Evolutionary conservation across 352 stramenopile species (phyloP), one percentile per base, ranked within the genome.

Genomic region (Chrysophaeum taylorii): DNA sequence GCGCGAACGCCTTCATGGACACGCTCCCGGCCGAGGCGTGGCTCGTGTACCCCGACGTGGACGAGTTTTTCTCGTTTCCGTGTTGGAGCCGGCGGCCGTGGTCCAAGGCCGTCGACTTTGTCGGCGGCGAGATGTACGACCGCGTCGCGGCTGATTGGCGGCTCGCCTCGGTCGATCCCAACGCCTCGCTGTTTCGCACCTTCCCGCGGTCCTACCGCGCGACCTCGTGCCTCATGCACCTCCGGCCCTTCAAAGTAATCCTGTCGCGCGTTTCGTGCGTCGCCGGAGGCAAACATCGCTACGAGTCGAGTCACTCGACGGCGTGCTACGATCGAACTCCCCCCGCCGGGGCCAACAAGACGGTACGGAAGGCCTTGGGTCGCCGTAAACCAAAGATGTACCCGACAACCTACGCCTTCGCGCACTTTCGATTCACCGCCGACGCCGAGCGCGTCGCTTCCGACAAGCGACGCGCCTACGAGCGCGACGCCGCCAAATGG

Each of bases 91-190:
- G 48, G 9, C 18, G 48, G 5, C 18, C 25, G 9, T 33, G 18
- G 18, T 60, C 48, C 9, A 9, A 9, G 5, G 25, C 18, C 5
- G 48, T 31, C 25, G 48, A 60, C 25, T 60, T 60, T 21, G 48
- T 60, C 18, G 48, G 48, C 25, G 48, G 48, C 48, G 48, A 60
- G 48, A 60, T 60, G 48, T 60, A 23, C 25, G 48, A 60, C 25
- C 18, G 48, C 18, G 25, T 60, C 48, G 48, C 48, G 5, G 18
- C 18, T 9, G 9, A 18, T 33, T 60, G 48, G 48, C 18, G 48
- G 5, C 25, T 60, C 18, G 48, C 25, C 9, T 18, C 25, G 25
- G 5, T 21, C 5, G 21, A 9, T 9, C 48, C 48, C 9, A 18
- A 18, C 9, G 18, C 48, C 5, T 33, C 18, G 9, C 18, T 60